Base-by-base conservation (phyloP, 495 filamentous ascomycete species). In the Xylaria palmicola region DNA sequence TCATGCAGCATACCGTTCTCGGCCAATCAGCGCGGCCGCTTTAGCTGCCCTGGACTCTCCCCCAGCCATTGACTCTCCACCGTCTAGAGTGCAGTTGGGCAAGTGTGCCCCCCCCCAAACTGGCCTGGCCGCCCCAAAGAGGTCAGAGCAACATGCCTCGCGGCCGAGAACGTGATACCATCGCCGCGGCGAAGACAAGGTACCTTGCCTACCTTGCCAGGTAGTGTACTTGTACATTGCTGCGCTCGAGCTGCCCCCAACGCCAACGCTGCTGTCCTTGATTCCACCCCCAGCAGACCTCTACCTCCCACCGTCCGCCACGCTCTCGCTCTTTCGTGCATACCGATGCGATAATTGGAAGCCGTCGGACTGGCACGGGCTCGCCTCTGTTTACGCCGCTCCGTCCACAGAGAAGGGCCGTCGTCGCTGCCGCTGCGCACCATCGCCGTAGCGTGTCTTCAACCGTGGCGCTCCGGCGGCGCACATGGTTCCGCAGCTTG, bases 41-140 rank as follows among this genome's bases (percentile, higher is more conserved):
- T 20, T 34, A 7, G n/a, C n/a, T 9, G 17, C 48, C 29, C n/a
- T 34, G 48, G 27, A 51, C 48, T 10, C 48, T n/a, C 10, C 15
- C 53, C 53, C 53, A 56, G 53, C 53, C 53, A 56, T 56, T 27
- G 53, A 17, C n/a, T 44, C 44, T 56, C n/a, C 20, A 29, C 30
- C 36, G 30, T 24, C 29, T 51, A 6, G 45, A 29, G 26, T 24
- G 22, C 36, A 40, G 5, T 40, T 40, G 8, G 19, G 51, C 22
- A 40, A 27, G 32, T 36, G 19, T n/a, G 49, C 26, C 4, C 51
- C 34, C 51, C 49, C 49, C 32, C 24, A 54, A 54, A 22, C 24
- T 22, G 34, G 36, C 24, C 51, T 36, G 39, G 51, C 51, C 51
- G 39, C 51, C 36, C 50, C 50, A 53, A 53, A 53, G 19, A 53